These are phyloP conservation scores for Epithemia pelagica DNA, from an alignment of 108 stramenopile genomes.

Conservation along the genomic window DNA sequence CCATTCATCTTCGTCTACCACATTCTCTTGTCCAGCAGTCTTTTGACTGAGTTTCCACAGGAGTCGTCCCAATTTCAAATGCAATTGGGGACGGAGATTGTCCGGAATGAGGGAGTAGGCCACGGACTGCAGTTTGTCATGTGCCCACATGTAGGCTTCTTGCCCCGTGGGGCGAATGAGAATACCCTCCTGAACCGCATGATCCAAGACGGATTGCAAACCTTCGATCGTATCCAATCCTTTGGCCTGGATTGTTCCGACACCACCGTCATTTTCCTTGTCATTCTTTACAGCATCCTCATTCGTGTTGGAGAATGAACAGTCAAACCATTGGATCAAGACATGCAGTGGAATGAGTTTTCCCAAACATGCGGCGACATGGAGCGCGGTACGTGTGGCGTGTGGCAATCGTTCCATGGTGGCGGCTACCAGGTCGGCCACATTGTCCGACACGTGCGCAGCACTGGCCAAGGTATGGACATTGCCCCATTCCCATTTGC, in stretches of 20 bases:
- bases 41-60: conserved; percentile 15
- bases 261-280: conserved; percentile 1
- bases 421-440: conserved; percentile 31
- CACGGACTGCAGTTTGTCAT: conserved; percentile 31
- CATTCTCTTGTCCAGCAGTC: too few species aligned
- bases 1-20: conserved; percentile 20
- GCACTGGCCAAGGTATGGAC: conserved; percentile 13
- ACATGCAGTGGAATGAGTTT: conserved; percentile 11
- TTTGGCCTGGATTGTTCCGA: not conserved
- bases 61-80: conserved; percentile 20
- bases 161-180: conserved; percentile 5
- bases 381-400: conserved; percentile 14
- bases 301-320: too few species aligned
- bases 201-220: conserved; percentile 12
- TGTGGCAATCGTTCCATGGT: conserved; percentile 23
- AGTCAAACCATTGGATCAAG: conserved; percentile 12
- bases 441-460: conserved; percentile 39
- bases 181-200: conserved; percentile 16
- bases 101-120: conserved; percentile 27
- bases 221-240: conserved; percentile 6
- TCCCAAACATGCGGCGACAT: conserved; percentile 43
- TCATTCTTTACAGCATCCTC: too few species aligned
- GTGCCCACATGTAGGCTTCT: conserved; percentile 27
- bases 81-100: conserved; percentile 3
- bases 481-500: conserved; percentile 54